These are phyloP conservation scores for Senecio squalidus DNA, from an alignment of 140 eudicot genomes.

Conservation along the genomic window DNA sequence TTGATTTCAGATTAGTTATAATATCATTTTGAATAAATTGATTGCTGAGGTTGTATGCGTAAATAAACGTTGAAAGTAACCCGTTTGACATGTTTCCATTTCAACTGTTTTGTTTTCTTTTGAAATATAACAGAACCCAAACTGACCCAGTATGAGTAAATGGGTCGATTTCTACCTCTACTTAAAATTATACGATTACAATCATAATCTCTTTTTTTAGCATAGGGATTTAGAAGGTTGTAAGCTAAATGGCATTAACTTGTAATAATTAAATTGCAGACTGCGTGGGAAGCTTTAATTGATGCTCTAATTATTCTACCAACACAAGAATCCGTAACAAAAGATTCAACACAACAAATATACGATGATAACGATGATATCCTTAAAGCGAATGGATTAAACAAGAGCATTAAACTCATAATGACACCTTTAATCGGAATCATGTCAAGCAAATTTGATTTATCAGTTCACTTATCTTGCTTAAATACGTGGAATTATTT, in stretches of 20 bases:
- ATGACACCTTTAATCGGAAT: constrained; percentile 84
- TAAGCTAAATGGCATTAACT: too few relatives aligned
- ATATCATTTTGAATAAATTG: too few relatives aligned
- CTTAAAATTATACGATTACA: neutral
- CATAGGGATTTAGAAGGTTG: neutral
- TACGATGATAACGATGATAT: constrained; percentile 19
- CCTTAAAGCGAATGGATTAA: constrained; percentile 34
- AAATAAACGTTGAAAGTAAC: too few relatives aligned
- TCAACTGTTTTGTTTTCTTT: too few relatives aligned
- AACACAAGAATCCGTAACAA: constrained; percentile 16
- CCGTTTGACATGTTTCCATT: neutral
- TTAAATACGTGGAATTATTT: constrained; percentile 81
- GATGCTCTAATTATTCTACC: constrained; percentile 62
- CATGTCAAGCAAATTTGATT: constrained; percentile 61
- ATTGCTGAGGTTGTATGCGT: too few relatives aligned
- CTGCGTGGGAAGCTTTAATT: constrained; percentile 83
- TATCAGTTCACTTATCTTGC: constrained; percentile 62
- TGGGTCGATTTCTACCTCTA: too few relatives aligned
- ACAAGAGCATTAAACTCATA: constrained; percentile 63
- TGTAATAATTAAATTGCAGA: too few relatives aligned
- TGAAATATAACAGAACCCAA: neutral
- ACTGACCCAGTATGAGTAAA: too few relatives aligned
- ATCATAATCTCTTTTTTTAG: neutral
- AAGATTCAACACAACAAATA: constrained; percentile 1
- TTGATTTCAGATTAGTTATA: too few relatives aligned